Percentiles rank a stretch among this genome's conserved stretches.
phyloP scores from a whole-genome alignment of 768 basidiomycete species.

The Galerina marginata region DNA sequence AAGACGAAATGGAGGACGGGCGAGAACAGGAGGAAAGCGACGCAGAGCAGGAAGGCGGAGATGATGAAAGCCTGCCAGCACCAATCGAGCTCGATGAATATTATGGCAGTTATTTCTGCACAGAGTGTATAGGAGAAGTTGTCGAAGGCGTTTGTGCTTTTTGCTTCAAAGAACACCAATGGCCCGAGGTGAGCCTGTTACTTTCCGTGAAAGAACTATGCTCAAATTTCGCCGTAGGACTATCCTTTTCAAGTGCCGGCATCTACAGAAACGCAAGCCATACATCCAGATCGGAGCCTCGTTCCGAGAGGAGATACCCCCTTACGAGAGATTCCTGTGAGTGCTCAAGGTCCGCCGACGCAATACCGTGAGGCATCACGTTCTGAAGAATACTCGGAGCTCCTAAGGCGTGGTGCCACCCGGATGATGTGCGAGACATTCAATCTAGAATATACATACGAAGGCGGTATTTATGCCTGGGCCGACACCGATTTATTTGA shows the following conservation, averaged over 20 bases:
- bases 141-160: conserved; percentile 31
- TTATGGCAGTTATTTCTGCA: conserved; percentile 30
- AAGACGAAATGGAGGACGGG: not conserved
- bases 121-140: conserved; percentile 36
- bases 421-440: conserved; percentile 44
- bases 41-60: not conserved
- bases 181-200: not conserved
- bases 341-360: conserved; percentile 6
- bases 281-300: conserved; percentile 29
- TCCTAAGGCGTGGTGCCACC: conserved; percentile 38
- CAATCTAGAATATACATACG: conserved; percentile 32
- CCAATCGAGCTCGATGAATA: not conserved
- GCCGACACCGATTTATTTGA: conserved; percentile 37
- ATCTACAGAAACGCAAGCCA: conserved; percentile 23
- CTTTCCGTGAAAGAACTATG: not conserved
- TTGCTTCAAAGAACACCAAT: conserved; percentile 26
- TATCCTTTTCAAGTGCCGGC: not conserved
- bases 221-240: not conserved
- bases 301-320: conserved; percentile 38
- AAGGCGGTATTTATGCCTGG: conserved; percentile 34
- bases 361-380: conserved; percentile 8
- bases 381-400: conserved; percentile 31
- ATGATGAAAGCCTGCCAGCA: not conserved
- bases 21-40: not conserved
- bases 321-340: conserved; percentile 20